A percentile compares a stretch with the other conserved stretches of the same genome.
phyloP scores from a whole-genome alignment of 495 filamentous ascomycete species.

The Oidiodendron maius region DNA sequence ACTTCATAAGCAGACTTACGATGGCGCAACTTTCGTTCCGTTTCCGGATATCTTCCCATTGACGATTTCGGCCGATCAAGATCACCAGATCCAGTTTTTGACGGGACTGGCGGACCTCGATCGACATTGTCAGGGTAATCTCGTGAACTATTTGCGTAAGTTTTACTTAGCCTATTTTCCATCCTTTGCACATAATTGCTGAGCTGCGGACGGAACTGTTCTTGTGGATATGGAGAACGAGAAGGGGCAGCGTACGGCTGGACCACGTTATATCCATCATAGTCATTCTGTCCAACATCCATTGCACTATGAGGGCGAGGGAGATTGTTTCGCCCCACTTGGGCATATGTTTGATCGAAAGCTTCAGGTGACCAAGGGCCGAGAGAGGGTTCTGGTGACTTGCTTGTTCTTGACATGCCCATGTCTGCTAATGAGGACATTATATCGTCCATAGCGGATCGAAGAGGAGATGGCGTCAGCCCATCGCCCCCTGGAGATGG shows the following conservation, averaged over 20 bases:
- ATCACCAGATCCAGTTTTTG: conserved; percentile 44
- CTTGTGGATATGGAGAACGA: conserved; percentile 11
- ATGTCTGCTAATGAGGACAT: conserved; percentile 94
- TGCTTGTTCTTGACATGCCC: conserved; percentile 52
- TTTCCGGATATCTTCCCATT: conserved; percentile 26
- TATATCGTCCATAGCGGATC: conserved; percentile 96
- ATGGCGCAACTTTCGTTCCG: conserved; percentile 33
- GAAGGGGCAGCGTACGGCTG: conserved; percentile 31
- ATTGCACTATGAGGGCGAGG: conserved; percentile 65
- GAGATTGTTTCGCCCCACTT: conserved; percentile 22
- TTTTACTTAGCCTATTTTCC: conserved; percentile 70
- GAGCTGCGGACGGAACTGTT: conserved; percentile 61
- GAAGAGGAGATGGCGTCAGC: conserved; percentile 82
- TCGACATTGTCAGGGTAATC: conserved; percentile 30
- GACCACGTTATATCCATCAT: conserved; percentile 32
- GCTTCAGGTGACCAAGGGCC: conserved; percentile 91
- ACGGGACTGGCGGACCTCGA: conserved; percentile 53
- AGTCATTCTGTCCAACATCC: conserved; percentile 52
- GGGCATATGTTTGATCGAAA: conserved; percentile 60
- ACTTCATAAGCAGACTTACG: conserved; percentile 85
- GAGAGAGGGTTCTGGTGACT: conserved; percentile 47
- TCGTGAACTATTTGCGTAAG: conserved; percentile 55
- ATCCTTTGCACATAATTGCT: conserved; percentile 84
- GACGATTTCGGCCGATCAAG: conserved; percentile 46
- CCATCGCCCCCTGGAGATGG: conserved; percentile 58